A percentile compares a stretch with the other conserved stretches of the same genome.
Evolutionary conservation across 164 flowering plant species (phyloP).

Genomic region (Stephania japonica): DNA sequence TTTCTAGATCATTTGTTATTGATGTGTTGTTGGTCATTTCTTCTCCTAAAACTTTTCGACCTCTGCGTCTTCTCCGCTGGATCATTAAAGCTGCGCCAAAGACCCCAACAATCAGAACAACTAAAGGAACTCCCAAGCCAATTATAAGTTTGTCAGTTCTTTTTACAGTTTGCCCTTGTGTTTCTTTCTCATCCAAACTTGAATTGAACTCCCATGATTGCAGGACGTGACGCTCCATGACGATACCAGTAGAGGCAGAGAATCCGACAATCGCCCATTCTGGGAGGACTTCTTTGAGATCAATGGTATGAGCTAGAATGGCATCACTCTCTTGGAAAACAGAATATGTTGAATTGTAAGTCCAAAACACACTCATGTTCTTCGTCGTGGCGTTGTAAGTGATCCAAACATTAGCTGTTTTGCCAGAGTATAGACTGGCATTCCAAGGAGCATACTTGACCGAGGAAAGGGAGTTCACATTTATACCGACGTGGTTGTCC

Average conservation of each 20-base stretch:
- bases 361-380: slow-evolving; percentile 24
- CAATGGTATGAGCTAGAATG: slow-evolving; percentile 27
- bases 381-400: slow-evolving; percentile 23
- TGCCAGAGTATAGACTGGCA: slow-evolving; percentile 20
- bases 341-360: slow-evolving; percentile 10
- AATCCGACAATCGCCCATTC: slow-evolving; percentile 35
- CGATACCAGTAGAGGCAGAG: slow-evolving; percentile 17
- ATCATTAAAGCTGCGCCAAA: neutral
- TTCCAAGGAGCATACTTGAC: slow-evolving; percentile 11
- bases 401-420: slow-evolving; percentile 22
- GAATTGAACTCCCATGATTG: slow-evolving; percentile 32
- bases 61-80: neutral
- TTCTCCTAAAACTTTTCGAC: neutral
- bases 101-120: slow-evolving; percentile 10
- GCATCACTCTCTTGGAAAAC: slow-evolving; percentile 16
- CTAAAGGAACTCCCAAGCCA: slow-evolving; percentile 12
- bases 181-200: slow-evolving; percentile 18
- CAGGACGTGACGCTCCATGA: slow-evolving; percentile 17
- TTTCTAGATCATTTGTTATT: slow-evolving; percentile 18
- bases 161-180: neutral
- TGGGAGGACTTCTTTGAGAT: slow-evolving; percentile 31
- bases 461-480: slow-evolving; percentile 23
- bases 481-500: slow-evolving; percentile 25
- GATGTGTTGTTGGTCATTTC: neutral
- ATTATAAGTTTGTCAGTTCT: slow-evolving; percentile 3